phyloP scores from a whole-genome alignment of 192 early-diverging fungal genomes.

The Gonapodya sp. region DNA sequence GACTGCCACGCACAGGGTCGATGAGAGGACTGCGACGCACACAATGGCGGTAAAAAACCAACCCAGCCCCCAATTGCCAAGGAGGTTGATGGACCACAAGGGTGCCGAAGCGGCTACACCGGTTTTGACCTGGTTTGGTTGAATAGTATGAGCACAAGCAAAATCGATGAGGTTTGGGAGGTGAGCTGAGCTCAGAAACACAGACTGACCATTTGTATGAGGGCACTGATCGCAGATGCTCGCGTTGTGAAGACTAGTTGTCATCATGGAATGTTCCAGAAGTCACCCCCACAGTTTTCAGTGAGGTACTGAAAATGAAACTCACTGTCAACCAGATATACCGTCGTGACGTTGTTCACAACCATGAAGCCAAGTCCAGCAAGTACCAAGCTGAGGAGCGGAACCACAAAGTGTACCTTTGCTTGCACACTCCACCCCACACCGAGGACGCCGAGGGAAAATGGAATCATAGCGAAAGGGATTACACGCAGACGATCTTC shows the following conservation, averaged over 20 bases:
- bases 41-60: background rate
- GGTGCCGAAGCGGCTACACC: background rate
- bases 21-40: background rate
- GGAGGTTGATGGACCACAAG: background rate
- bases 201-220: background rate
- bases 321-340: background rate
- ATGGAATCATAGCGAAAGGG: background rate
- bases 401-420: background rate
- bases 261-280: background rate
- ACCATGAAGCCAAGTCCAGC: background rate
- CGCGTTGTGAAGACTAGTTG: background rate
- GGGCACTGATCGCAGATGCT: background rate
- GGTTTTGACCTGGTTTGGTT: background rate
- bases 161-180: background rate
- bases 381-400: background rate
- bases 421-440: background rate
- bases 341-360: background rate
- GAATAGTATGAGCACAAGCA: background rate
- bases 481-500: background rate
- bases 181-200: background rate
- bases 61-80: background rate
- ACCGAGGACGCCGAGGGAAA: background rate
- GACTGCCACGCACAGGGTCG: background rate
- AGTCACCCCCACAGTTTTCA: background rate
- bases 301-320: background rate